These are phyloP conservation scores for Mucor indicus DNA, from an alignment of 371 early-diverging fungal species.

Conservation along the genomic window DNA sequence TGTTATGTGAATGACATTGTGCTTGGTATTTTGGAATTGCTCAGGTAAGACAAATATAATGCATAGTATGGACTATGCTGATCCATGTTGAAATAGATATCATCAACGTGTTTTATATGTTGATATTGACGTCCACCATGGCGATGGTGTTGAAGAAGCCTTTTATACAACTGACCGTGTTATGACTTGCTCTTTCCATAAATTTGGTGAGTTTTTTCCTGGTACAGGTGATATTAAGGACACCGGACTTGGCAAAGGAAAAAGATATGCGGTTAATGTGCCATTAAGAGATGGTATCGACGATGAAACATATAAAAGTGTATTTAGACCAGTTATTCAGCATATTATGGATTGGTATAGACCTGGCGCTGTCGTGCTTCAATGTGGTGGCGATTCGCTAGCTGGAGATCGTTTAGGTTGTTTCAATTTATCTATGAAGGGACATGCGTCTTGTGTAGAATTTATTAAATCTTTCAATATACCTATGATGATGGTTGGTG, in stretches of 20 bases:
- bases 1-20: constrained; percentile 99
- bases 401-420: constrained; percentile 98
- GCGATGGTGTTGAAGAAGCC: constrained; percentile 99
- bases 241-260: constrained; percentile 85
- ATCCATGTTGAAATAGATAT: constrained; percentile 28
- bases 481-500: constrained; percentile 95
- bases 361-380: constrained; percentile 97
- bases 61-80: no score
- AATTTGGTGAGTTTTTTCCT: constrained; percentile 99
- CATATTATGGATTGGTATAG: constrained; percentile 92
- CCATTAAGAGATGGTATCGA: constrained; percentile 98
- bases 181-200: constrained; percentile 99
- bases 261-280: constrained; percentile 94
- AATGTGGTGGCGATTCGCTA: constrained; percentile 99
- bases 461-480: constrained; percentile 92
- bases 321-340: constrained; percentile 91
- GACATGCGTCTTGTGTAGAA: constrained; percentile 90
- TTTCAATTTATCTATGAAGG: constrained; percentile 94
- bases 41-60: neutral
- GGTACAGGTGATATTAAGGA: constrained; percentile 95
- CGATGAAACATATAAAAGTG: constrained; percentile 86
- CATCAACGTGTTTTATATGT: constrained; percentile 97
- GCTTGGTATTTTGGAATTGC: constrained; percentile 88
- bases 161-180: constrained; percentile 99
- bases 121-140: constrained; percentile 99